Evolutionary conservation across 2,329 filamentous ascomycete species (phyloP), one percentile per base, ranked within the genome.

Genomic region (Botryotinia globosa): DNA sequence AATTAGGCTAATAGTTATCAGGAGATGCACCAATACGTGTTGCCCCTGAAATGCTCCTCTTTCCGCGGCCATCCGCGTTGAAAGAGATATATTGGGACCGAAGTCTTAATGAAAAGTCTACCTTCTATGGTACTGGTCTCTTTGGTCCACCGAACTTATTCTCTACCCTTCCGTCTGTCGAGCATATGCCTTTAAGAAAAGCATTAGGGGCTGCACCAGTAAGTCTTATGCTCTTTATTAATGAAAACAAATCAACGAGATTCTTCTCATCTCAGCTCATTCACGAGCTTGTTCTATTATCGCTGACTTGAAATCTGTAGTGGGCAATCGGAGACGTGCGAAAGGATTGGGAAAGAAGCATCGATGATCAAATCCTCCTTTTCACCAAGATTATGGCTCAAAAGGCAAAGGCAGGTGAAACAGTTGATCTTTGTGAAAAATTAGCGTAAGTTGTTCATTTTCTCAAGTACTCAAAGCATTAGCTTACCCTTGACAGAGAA

Each of bases 71-170:
- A 4, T 80, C 80, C 2, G 75, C 82, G 0, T 72, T 83, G 22
- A 82, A 80, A 71, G 80, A 82, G 42, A 84, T 84, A 66, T 84
- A 83, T 76, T 81, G 82, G 79, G 80, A 82, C 44, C 77, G 80
- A 3, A 78, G 79, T 37, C 81, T 78, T 59, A 83, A 84, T 72
- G 74, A 75, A 22, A 84, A 83, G 68, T 73, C 76, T 1, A 74
- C 75, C 1, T 73, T 82, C 14, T 83, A 84, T 72, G 78, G 78
- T 8, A 81, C 80, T 12, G 81, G 82, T 4, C 77, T 79, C 0
- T 74, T 83, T 0, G 82, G 82, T 0, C 82, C 82, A 8, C 79
- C 79, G 0, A 78, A 80, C 56, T 68, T 83, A 14, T 71, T 71
- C 18, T n/a, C 44, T 44, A 18, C 69, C n/a, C 48, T 71, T 25